Percentiles rank a stretch among this genome's conserved stretches.
Conservation (phyloP, 345 rosid genomes). For the Populus alba region DNA sequence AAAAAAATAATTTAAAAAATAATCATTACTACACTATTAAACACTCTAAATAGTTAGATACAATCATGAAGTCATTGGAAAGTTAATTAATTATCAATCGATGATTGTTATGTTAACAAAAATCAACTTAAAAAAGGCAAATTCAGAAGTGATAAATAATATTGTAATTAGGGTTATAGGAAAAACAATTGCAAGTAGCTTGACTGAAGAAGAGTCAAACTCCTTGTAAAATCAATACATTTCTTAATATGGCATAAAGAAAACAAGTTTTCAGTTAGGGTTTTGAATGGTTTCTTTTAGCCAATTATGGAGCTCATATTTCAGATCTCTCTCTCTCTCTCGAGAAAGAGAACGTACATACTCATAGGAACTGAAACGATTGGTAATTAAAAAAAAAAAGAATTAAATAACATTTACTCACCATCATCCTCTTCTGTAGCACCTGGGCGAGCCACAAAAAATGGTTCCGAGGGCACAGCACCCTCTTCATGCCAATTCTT, state of each 20-base stretch:
- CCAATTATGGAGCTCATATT: not conserved
- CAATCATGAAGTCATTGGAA: not conserved
- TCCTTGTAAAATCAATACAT: not conserved
- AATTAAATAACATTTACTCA: conserved; percentile 22
- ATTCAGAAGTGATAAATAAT: not conserved
- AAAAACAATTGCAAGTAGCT: not conserved
- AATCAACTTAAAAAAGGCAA: not conserved
- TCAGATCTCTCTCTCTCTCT: not conserved
- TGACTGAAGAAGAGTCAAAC: not conserved
- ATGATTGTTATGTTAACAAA: not conserved
- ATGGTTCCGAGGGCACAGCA: conserved; percentile 86
- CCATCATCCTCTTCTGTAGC: conserved; percentile 92
- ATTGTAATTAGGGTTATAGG: not conserved
- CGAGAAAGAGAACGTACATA: not conserved
- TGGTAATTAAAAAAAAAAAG: not conserved
- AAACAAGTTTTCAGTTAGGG: not conserved
- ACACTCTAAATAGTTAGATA: too few species aligned
- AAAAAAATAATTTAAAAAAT: too few species aligned
- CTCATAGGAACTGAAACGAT: not conserved
- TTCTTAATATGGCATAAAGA: not conserved
- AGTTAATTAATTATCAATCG: not conserved
- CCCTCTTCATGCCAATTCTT: conserved; percentile 83
- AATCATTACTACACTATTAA: too few species aligned
- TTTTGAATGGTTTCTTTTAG: not conserved
- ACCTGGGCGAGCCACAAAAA: conserved; percentile 83